phyloP scores from a whole-genome alignment of 495 filamentous ascomycete species.

The Penicillium angulare region DNA sequence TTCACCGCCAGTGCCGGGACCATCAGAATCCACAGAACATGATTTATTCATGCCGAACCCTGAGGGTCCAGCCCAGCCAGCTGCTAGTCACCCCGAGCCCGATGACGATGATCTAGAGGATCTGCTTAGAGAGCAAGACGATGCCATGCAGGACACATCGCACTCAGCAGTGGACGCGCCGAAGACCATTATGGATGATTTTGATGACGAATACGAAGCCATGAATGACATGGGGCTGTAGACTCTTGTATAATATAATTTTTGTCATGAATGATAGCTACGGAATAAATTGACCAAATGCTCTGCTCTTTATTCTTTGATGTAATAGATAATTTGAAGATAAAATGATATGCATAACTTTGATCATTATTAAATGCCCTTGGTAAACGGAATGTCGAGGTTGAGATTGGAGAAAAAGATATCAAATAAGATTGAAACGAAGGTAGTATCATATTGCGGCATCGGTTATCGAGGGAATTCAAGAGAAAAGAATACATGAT shows the following conservation, averaged over 20 bases:
- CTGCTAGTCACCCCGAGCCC: conserved; percentile 16
- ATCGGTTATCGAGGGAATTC: too few relatives aligned
- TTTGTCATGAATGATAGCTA: neutral
- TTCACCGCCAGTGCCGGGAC: neutral
- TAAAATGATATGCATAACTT: too few relatives aligned
- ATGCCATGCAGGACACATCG: neutral
- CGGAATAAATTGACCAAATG: neutral
- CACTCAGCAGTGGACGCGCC: neutral
- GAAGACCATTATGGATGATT: conserved; percentile 11
- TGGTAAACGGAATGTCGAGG: too few relatives aligned
- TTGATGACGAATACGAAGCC: conserved; percentile 33
- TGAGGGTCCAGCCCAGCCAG: conserved; percentile 8
- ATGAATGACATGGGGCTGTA: conserved; percentile 33
- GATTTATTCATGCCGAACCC: conserved; percentile 29
- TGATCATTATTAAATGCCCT: too few relatives aligned
- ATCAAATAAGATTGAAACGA: too few relatives aligned
- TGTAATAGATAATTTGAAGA: too few relatives aligned
- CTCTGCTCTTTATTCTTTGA: too few relatives aligned
- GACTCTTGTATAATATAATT: neutral
- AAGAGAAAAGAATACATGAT: too few relatives aligned
- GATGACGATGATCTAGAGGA: conserved; percentile 41
- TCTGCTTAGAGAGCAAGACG: conserved; percentile 35
- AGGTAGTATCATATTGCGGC: too few relatives aligned
- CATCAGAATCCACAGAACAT: conserved; percentile 8
- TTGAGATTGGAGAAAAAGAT: too few relatives aligned